A percentile compares a stretch with the other conserved stretches of the same genome.
Evolutionary conservation across 2,329 filamentous ascomycete species (phyloP).

Genomic region (Nannizzia gypsea): DNA sequence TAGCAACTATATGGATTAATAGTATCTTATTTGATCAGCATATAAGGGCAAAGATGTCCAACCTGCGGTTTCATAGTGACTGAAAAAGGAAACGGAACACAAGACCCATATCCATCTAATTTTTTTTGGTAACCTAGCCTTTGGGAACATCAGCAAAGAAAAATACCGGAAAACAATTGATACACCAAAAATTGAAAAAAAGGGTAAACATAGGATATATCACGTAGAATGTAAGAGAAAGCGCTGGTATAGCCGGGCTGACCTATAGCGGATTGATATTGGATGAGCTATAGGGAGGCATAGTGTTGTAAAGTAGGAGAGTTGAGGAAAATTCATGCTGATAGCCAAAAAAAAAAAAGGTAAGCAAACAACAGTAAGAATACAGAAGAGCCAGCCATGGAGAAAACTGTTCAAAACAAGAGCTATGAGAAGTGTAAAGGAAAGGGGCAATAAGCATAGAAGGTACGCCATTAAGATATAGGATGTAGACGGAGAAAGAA

Average conservation of each 20-base stretch:
- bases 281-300: neutral
- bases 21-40: neutral
- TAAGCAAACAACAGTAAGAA: neutral
- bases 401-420: neutral
- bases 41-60: neutral
- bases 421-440: neutral
- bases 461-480: constrained; percentile 2
- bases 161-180: neutral
- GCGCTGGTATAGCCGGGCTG: neutral
- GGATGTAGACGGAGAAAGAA: neutral
- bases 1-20: neutral
- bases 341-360: neutral
- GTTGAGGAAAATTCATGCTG: neutral
- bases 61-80: neutral
- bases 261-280: neutral
- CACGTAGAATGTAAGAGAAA: neutral
- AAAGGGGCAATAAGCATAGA: neutral
- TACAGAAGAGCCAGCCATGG: neutral
- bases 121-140: neutral
- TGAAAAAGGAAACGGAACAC: neutral
- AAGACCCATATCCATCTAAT: neutral
- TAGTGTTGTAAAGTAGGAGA: neutral
- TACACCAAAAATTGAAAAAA: neutral
- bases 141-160: neutral
- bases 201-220: neutral